These are phyloP conservation scores for Phytopythium cucurbitacearum DNA, from an alignment of 352 stramenopile genomes.

Conservation along the genomic window DNA sequence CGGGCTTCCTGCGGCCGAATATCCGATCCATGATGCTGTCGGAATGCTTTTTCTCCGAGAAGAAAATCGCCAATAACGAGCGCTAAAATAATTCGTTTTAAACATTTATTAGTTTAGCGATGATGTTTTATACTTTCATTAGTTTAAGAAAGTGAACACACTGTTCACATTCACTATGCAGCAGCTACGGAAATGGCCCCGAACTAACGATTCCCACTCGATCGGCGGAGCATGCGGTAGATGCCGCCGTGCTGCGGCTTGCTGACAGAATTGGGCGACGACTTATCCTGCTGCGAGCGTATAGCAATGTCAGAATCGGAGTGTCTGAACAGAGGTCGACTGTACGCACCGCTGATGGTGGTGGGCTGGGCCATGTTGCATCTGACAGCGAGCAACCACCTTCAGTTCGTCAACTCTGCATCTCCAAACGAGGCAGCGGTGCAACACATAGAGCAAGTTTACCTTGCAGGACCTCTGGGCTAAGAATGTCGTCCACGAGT, in stretches of 20 bases:
- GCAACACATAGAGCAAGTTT: neutral
- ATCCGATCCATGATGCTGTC: constrained; percentile 62
- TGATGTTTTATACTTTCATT: too few species aligned
- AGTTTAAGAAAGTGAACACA: too few species aligned
- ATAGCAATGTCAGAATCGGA: neutral
- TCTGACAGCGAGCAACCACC: neutral
- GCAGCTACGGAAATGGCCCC: too few species aligned
- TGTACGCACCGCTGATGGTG: too few species aligned
- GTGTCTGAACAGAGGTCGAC: too few species aligned
- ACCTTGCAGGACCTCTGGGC: constrained; percentile 15
- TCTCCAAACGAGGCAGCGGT: too few species aligned
- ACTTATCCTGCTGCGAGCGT: constrained; percentile 6
- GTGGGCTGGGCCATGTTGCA: too few species aligned
- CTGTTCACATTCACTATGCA: too few species aligned
- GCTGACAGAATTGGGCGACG: constrained; percentile 26
- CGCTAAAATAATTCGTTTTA: too few species aligned
- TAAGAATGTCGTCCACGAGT: constrained; percentile 50
- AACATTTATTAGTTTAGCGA: too few species aligned
- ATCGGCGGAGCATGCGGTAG: constrained; percentile 55
- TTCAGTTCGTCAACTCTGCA: neutral
- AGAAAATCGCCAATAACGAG: too few species aligned
- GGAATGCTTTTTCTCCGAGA: too few species aligned
- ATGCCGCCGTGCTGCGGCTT: constrained; percentile 66
- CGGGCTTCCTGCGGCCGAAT: constrained; percentile 83
- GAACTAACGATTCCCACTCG: constrained; percentile 6